Evolutionary conservation across 257 asterid species (phyloP).

Genomic region (Solanum chiquidenum): DNA sequence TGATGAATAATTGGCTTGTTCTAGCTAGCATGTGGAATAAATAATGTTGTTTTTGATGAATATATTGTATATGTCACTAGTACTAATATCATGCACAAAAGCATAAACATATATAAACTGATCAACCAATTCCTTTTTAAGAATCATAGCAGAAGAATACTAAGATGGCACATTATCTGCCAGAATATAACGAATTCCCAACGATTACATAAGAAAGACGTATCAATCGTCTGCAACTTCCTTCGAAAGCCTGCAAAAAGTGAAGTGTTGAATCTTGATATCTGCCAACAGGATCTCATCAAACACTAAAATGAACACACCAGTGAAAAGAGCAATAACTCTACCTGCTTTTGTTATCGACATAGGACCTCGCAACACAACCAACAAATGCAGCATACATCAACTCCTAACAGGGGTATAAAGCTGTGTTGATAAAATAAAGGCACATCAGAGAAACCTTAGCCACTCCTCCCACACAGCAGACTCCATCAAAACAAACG

Average conservation of each 20-base stretch:
- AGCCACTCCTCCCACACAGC: not conserved
- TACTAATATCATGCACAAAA: not conserved
- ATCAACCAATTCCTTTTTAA: not conserved
- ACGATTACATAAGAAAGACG: not conserved
- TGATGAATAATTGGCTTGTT: not conserved
- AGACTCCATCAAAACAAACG: not conserved
- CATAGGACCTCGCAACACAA: not conserved
- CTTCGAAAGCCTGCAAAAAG: slow-evolving; percentile 10
- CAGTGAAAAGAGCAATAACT: not conserved
- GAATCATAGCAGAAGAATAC: not conserved
- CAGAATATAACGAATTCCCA: not conserved
- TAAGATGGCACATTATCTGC: not conserved
- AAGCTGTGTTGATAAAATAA: slow-evolving; percentile 7
- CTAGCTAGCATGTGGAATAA: not conserved
- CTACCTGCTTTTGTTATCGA: slow-evolving; percentile 14
- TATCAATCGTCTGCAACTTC: not conserved
- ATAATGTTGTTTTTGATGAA: not conserved
- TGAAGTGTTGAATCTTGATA: slow-evolving; percentile 2
- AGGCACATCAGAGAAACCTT: slow-evolving; percentile 11
- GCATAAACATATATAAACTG: not conserved
- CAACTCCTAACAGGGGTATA: not conserved
- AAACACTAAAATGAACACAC: not conserved
- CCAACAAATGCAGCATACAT: slow-evolving; percentile 1
- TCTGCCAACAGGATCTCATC: not conserved
- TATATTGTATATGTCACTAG: not conserved